Conservation (phyloP, 2,329 filamentous ascomycete genomes). For the Penicillium aurantiogriseum region DNA sequence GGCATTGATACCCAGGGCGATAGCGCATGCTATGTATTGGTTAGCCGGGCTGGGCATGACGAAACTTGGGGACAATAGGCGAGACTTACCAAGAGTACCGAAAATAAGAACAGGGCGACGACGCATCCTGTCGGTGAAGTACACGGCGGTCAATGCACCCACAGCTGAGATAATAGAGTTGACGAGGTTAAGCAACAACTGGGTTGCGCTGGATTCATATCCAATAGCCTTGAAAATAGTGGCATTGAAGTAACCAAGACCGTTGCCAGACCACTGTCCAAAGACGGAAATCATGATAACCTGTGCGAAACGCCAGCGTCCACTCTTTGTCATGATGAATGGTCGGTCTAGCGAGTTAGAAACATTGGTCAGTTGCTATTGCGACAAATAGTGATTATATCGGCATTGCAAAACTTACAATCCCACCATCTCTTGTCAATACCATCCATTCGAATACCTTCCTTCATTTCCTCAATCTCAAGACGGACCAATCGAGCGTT, state of each 20-base stretch:
- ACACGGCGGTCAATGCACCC: slow-evolving; percentile 47
- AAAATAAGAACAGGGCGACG: slow-evolving; percentile 49
- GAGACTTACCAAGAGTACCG: slow-evolving; percentile 39
- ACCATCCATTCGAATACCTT: slow-evolving; percentile 46
- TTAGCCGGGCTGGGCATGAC: background rate
- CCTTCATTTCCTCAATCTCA: slow-evolving; percentile 32
- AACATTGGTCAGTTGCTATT: background rate
- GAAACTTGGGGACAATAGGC: rapidly evolving
- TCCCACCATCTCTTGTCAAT: slow-evolving; percentile 52
- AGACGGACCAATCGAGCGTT: slow-evolving; percentile 28
- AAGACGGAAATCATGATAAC: slow-evolving; percentile 54
- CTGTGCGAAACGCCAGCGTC: slow-evolving; percentile 51
- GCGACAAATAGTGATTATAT: background rate
- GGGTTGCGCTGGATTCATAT: slow-evolving; percentile 30
- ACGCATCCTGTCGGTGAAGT: slow-evolving; percentile 48
- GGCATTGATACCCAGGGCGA: slow-evolving; percentile 47
- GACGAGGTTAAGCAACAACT: slow-evolving; percentile 50
- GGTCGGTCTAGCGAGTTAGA: slow-evolving; percentile 40
- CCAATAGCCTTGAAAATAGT: slow-evolving; percentile 44
- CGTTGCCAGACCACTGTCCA: slow-evolving; percentile 53
- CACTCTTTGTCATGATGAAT: slow-evolving; percentile 45
- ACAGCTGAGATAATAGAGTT: slow-evolving; percentile 49
- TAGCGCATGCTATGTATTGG: slow-evolving; percentile 35
- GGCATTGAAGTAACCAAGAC: slow-evolving; percentile 53
- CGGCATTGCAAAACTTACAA: slow-evolving; percentile 33